phyloP scores from a whole-genome alignment of 345 rosid species.

The Gossypioides kirkii region DNA sequence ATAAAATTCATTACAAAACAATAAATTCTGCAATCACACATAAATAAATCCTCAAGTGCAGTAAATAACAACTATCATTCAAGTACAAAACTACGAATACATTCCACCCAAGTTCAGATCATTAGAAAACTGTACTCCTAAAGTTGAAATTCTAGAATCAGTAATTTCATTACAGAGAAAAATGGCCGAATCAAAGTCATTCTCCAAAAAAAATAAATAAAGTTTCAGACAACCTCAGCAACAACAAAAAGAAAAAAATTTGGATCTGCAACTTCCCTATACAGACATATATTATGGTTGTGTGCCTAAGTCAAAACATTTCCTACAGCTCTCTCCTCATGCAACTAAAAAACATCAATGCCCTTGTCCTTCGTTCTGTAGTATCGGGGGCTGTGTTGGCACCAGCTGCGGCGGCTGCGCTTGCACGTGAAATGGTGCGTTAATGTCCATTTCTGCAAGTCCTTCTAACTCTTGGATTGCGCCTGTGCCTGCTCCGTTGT shows the following conservation, averaged over 20 bases:
- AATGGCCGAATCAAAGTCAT: neutral
- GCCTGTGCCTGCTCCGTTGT: neutral
- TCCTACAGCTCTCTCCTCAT: constrained; percentile 15
- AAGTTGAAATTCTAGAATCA: neutral
- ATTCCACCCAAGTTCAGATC: neutral
- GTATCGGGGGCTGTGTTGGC: constrained; percentile 4
- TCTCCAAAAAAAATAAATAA: neutral
- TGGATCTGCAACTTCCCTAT: constrained; percentile 15
- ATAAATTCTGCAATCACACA: too few relatives aligned
- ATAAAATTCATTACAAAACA: too few relatives aligned
- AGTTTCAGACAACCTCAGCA: neutral
- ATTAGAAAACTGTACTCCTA: too few relatives aligned
- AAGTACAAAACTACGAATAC: too few relatives aligned
- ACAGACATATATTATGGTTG: neutral
- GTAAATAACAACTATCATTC: neutral
- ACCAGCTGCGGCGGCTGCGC: neutral
- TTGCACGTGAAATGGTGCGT: constrained; percentile 23
- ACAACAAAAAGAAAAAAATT: neutral
- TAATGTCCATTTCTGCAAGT: constrained; percentile 43
- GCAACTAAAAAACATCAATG: neutral
- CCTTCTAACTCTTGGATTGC: constrained; percentile 64
- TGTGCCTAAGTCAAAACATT: constrained; percentile 21
- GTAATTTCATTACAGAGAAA: neutral
- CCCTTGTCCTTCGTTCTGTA: neutral
- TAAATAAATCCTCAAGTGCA: neutral